Percentiles rank a stretch among this genome's conserved stretches.
phyloP scores from a whole-genome alignment of 164 flowering plant genomes.

The Houttuynia cordata region DNA sequence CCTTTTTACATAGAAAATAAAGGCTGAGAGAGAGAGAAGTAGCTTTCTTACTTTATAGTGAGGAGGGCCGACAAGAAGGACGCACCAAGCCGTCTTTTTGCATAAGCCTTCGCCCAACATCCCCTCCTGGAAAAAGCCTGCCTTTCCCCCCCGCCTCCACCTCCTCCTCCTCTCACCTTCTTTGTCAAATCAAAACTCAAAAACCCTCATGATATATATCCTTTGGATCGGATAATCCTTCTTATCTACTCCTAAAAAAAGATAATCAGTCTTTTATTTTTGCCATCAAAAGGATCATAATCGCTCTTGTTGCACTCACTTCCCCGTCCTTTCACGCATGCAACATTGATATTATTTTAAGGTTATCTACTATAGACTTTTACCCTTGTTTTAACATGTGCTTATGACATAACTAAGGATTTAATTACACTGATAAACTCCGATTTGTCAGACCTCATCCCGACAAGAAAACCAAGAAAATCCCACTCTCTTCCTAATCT shows the following conservation, averaged over 20 bases:
- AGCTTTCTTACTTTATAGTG: constrained; percentile 2
- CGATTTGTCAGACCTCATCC: too few relatives aligned
- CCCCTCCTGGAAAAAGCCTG: constrained; percentile 36
- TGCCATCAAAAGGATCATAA: too few relatives aligned
- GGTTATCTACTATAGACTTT: too few relatives aligned
- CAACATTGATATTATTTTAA: too few relatives aligned
- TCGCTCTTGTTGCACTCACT: too few relatives aligned
- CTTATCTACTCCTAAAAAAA: too few relatives aligned
- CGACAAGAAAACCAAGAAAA: not conserved
- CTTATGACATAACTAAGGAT: too few relatives aligned
- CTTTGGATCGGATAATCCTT: not conserved
- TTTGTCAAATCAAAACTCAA: not conserved
- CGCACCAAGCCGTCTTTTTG: constrained; percentile 38
- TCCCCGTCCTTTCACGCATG: too few relatives aligned
- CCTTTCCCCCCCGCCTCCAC: not conserved
- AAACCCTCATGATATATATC: too few relatives aligned
- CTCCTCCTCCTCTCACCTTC: not conserved
- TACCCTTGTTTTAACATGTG: too few relatives aligned
- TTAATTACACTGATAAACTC: too few relatives aligned
- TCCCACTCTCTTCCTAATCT: not conserved
- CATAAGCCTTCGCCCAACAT: constrained; percentile 8
- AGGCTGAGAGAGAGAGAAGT: not conserved
- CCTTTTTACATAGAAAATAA: not conserved
- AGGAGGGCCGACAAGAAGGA: constrained; percentile 44
- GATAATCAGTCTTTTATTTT: too few relatives aligned